These are phyloP conservation scores for Phytophthora niederhauseri DNA, from an alignment of 352 stramenopile species.

Conservation along the genomic window DNA sequence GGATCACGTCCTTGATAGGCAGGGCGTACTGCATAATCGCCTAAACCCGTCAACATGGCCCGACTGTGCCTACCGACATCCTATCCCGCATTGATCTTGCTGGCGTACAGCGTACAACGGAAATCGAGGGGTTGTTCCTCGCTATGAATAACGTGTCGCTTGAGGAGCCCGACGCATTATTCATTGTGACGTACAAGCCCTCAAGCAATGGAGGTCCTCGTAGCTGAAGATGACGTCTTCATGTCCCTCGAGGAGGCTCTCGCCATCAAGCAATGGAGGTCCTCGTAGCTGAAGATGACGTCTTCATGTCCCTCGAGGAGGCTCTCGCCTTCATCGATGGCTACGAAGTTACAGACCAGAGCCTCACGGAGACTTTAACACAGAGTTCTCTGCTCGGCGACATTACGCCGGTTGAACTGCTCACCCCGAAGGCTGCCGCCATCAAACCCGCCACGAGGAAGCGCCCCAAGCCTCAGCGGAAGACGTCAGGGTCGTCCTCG, in stretches of 20 bases:
- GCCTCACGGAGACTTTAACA: constrained; percentile 6
- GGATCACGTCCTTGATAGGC: constrained; percentile 17
- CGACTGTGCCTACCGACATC: constrained; percentile 18
- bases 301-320: constrained; percentile 32
- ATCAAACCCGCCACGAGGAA: constrained; percentile 2
- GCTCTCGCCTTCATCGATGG: constrained; percentile 35
- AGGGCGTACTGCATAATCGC: constrained; percentile 11
- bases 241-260: constrained; percentile 34
- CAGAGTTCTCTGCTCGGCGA: background rate
- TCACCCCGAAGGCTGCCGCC: constrained; percentile 7
- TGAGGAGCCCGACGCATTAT: constrained; percentile 11
- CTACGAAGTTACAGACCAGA: constrained; percentile 9
- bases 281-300: constrained; percentile 29
- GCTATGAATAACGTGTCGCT: constrained; percentile 18
- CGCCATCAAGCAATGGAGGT: constrained; percentile 17
- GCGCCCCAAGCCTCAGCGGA: background rate
- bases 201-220: constrained; percentile 25
- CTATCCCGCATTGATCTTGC: background rate
- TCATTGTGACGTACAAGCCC: constrained; percentile 15
- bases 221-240: constrained; percentile 27
- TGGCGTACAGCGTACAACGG: constrained; percentile 17
- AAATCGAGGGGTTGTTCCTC: background rate
- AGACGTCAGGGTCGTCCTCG: constrained; percentile 3
- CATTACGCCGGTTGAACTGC: background rate
- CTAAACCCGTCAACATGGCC: constrained; percentile 18